phyloP scores from a whole-genome alignment of 2,329 filamentous ascomycete species.

The Penicillium psychrosexuale region DNA sequence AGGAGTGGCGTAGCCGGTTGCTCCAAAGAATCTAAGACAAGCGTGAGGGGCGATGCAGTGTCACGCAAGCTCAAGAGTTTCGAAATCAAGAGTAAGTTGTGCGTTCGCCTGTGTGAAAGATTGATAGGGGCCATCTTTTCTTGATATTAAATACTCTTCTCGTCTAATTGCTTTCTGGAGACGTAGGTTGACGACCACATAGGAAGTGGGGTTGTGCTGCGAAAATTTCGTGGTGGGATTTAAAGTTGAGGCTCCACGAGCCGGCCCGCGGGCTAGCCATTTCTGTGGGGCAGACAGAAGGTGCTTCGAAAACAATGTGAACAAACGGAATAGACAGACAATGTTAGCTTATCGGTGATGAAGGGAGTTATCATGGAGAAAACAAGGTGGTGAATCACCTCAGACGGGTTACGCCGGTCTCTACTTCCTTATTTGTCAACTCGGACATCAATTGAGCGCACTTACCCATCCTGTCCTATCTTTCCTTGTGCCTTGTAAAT shows the following conservation, averaged over 20 bases:
- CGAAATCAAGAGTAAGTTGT: conserved; percentile 79
- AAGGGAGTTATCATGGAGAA: no score
- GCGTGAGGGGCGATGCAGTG: conserved; percentile 77
- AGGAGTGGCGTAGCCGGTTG: conserved; percentile 70
- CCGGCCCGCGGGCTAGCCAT: conserved; percentile 23
- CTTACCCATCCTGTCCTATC: no score
- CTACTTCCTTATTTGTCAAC: no score
- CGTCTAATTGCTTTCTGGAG: conserved; percentile 1
- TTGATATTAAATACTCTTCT: background rate
- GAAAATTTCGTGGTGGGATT: conserved; percentile 30
- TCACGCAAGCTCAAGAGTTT: conserved; percentile 77
- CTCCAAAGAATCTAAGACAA: conserved; percentile 80
- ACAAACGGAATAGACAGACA: no score
- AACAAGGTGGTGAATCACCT: no score
- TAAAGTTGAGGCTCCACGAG: conserved; percentile 35
- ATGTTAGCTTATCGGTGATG: no score
- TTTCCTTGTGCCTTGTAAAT: no score
- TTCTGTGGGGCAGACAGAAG: no score
- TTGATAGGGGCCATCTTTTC: conserved; percentile 36
- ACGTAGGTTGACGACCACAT: conserved; percentile 10
- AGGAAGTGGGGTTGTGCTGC: conserved; percentile 21
- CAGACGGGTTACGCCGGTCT: no score
- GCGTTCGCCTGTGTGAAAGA: conserved; percentile 67
- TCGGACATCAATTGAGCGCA: no score
- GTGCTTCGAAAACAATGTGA: no score